These are phyloP conservation scores for Platanthera zijinensis DNA, from an alignment of 106 monocot genomes.

Conservation along the genomic window DNA sequence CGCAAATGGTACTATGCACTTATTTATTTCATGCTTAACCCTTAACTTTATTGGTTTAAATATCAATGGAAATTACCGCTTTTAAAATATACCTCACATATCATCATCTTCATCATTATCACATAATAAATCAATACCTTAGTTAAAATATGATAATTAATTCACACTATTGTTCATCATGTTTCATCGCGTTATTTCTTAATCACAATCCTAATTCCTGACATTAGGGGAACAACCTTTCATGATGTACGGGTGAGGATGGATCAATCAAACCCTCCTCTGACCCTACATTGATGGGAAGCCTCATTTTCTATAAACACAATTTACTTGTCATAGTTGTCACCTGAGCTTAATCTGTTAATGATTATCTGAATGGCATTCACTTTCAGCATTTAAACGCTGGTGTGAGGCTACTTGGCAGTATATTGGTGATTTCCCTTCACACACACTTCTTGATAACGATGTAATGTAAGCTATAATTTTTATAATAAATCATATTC, in stretches of 20 bases:
- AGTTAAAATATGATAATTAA: background rate
- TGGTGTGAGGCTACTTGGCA: conserved; percentile 91
- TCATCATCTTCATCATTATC: background rate
- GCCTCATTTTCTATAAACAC: background rate
- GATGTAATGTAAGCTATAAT: conserved; percentile 73
- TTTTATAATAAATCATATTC: background rate
- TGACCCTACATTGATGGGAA: background rate
- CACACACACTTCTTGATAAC: conserved; percentile 53
- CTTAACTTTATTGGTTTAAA: background rate
- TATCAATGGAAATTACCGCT: background rate
- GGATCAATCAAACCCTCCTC: background rate
- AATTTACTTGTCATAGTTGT: conserved; percentile 9
- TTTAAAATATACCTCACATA: background rate
- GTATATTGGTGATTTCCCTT: conserved; percentile 52
- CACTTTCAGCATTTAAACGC: conserved; percentile 71
- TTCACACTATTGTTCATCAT: background rate
- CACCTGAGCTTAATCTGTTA: background rate
- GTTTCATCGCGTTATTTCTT: too few species aligned
- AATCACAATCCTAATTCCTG: background rate
- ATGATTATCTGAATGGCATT: background rate
- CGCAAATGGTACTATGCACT: conserved; percentile 65
- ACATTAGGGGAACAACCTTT: background rate
- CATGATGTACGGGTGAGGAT: background rate
- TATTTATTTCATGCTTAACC: background rate
- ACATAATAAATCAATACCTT: background rate